These are phyloP conservation scores for Sanghuangporus sanghuang DNA, from an alignment of 1,284 basidiomycete species.

Conservation along the genomic window DNA sequence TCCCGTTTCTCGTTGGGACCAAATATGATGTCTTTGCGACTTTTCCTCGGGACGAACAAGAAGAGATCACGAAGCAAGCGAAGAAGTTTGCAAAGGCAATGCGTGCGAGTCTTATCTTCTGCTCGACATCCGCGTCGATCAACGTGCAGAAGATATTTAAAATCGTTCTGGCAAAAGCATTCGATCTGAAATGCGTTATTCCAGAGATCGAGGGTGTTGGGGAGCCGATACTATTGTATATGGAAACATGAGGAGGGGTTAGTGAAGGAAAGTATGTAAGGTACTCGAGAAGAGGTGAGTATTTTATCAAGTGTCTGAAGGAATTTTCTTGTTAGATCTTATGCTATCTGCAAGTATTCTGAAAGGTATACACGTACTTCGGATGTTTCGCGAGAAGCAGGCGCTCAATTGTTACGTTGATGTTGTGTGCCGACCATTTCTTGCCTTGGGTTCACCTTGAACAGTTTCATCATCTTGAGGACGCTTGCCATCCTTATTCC, in stretches of 20 bases:
- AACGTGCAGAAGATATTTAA: conserved; percentile 99
- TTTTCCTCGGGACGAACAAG: conserved; percentile 94
- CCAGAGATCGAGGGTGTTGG: conserved; percentile 94
- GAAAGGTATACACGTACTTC: not conserved
- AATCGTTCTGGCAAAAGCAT: conserved; percentile 87
- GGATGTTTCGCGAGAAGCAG: not conserved
- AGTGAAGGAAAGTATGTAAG: not conserved
- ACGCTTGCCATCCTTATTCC: not conserved
- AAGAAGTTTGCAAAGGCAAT: conserved; percentile 96
- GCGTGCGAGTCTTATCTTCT: conserved; percentile 98
- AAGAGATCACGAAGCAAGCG: conserved; percentile 98
- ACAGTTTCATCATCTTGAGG: not conserved
- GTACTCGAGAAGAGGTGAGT: not conserved
- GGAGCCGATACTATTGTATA: conserved; percentile 88
- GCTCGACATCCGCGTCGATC: conserved; percentile 95
- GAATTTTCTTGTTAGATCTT: not conserved
- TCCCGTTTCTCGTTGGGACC: conserved; percentile 94
- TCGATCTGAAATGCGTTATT: conserved; percentile 91
- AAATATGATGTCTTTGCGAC: conserved; percentile 98
- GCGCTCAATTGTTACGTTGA: not conserved
- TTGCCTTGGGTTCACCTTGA: not conserved
- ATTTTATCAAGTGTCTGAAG: not conserved
- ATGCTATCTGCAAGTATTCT: no score
- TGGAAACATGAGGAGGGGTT: conserved; percentile 61
- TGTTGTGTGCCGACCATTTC: not conserved